Evolutionary conservation across 768 basidiomycete species (phyloP).

Genomic region (Cyathus striatus): DNA sequence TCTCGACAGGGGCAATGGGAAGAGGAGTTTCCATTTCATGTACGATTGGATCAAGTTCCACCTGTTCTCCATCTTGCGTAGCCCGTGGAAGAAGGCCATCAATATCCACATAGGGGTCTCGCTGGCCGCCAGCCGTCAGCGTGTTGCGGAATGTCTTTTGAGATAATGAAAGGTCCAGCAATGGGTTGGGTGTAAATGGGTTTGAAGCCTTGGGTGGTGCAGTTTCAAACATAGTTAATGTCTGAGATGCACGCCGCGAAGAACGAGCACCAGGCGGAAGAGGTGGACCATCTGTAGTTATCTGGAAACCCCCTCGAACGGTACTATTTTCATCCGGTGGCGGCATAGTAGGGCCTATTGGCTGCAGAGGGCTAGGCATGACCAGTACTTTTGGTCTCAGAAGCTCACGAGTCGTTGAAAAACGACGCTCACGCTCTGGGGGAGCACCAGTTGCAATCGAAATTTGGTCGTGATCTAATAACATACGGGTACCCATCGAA

Average conservation of each 20-base stretch:
- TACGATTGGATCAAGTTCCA: conserved; percentile 38
- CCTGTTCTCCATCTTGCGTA: conserved; percentile 73
- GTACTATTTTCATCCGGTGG: conserved; percentile 23
- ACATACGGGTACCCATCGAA: conserved; percentile 60
- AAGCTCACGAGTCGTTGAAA: conserved; percentile 72
- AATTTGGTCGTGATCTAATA: conserved; percentile 49
- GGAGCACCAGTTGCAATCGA: conserved; percentile 36
- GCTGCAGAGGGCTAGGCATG: conserved; percentile 87
- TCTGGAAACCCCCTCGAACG: conserved; percentile 57
- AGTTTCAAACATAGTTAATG: conserved; percentile 25
- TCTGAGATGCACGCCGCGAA: conserved; percentile 39
- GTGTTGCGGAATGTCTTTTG: conserved; percentile 86
- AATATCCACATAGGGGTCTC: conserved; percentile 59
- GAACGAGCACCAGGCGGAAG: conserved; percentile 71
- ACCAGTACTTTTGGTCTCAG: conserved; percentile 89
- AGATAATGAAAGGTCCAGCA: conserved; percentile 64
- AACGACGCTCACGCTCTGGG: conserved; percentile 45
- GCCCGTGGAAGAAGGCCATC: conserved; percentile 65
- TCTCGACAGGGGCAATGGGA: conserved; percentile 20
- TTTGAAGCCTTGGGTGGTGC: conserved; percentile 47
- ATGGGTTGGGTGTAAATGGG: conserved; percentile 76
- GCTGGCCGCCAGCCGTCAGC: conserved; percentile 62
- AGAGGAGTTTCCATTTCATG: conserved; percentile 30
- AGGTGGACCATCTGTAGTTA: conserved; percentile 68
- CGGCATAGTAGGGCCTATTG: conserved; percentile 27